Base-by-base conservation (phyloP, 2,329 filamentous ascomycete genomes). In the Aspergillus sp. region DNA sequence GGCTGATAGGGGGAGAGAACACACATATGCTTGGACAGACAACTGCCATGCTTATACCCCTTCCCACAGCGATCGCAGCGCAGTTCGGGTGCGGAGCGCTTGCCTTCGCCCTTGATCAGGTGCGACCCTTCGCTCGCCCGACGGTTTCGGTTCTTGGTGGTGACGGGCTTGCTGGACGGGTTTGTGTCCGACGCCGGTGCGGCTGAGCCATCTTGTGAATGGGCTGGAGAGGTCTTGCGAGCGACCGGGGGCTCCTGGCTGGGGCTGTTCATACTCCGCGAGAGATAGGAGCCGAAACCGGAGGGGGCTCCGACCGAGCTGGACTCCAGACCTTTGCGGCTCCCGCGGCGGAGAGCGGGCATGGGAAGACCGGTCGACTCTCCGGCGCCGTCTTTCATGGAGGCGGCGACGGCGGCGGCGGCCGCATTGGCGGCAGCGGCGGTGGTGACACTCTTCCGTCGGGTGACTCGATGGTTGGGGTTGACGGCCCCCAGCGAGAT, bases 41-140 rank as follows among this genome's bases (percentile, higher is more conserved):
- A 99, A 81, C 94, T 97, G 86, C 92, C 96, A 83, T 99, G 94
- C 86, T 99, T 99, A 85, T 99, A 99, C 78, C 91, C 91, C 83
- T 99, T 99, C 76, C 93, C 93, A 81, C 94, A 99, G 77, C 92
- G 93, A 72, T 96, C 91, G 80, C 94, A 99, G 76, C 89, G 91
- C 71, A 99, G 85, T 74, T 97, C 93, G 68, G 87, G 85, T 68
- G 85, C 88, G 74, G 84, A 83, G 77, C 91, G 92, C 78, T 85
- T 87, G 62, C 83, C 81, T 66, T 93, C 89, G 63, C 88, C 87
- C 75, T 94, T 95, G 65, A 81, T 78, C 58, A 93, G 80, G 64
- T 88, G 86, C 62, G 93, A 89, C 57, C 91, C 92, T 71, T 97
- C 93, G 71, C 92, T 97, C 55, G 91, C 83, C 60, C 84, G 80